Base-by-base conservation (phyloP, 257 asterid species). In the Voacanga thouarsii region DNA sequence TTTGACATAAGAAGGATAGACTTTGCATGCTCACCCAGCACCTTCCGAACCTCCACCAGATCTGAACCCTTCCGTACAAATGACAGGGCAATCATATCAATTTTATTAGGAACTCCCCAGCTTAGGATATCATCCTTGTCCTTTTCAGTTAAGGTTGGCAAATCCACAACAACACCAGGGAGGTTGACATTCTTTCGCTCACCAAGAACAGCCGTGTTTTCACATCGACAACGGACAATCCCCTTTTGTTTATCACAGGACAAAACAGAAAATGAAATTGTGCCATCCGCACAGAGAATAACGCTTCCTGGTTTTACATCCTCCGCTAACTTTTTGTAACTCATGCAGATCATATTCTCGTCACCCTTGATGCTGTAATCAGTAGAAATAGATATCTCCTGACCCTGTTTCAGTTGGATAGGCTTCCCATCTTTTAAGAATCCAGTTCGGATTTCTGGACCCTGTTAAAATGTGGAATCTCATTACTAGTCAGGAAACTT, bases 361-460 rank as follows among this genome's bases (percentile, higher is more conserved):
- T 81, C 87, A 21, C 89, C 89, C 61, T 76, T 61, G 39, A 81
- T 76, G 70, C 12, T 23, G 79, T 86, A 86, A 77, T 86, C 84
- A 12, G 89, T 86, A 21, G 87, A 79, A 43, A 86, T 80, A 26
- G 81, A 81, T 75, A 86, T 86, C 80, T 86, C 87, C 83, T 86
- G 80, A 21, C 83, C 85, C 45, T 80, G 89, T 75, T 79, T 83
- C 8, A 86, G 82, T 64, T 86, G 86, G 47, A 86, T 12, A 3
- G 89, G 83, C 73, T 86, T 86, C 61, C 81, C 84, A 0, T 81
- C 87, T 76, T 71, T 83, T 56, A 83, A 71, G 37, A 81, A 77
- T 14, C 87, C 87, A 24, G 85, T 85, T 14, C 89, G 75, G n/a
- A 85, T 85, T 71, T 85, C 89, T 39, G 89, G 86, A 56, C 89